Evolutionary conservation across 2,329 filamentous ascomycete species (phyloP), one percentile per base, ranked within the genome.

Genomic region (Lecanicillium sp.): DNA sequence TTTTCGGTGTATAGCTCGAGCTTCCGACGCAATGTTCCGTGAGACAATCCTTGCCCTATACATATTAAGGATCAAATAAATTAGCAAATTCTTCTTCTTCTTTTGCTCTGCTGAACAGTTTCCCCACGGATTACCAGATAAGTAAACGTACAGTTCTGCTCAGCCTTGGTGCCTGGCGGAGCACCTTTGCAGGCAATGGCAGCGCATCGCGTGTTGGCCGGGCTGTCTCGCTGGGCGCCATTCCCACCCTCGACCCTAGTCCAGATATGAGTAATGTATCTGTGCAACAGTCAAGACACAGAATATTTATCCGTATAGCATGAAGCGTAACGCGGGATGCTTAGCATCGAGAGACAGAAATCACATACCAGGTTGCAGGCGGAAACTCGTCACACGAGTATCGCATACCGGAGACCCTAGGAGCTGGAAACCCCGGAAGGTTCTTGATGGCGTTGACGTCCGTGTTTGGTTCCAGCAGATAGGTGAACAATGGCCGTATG

Each of bases 301-400:
- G n/a, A n/a, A n/a, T n/a, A n/a, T n/a, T n/a, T n/a, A n/a, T n/a
- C n/a, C n/a, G n/a, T n/a, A n/a, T n/a, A n/a, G n/a, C n/a, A n/a
- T n/a, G n/a, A n/a, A n/a, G n/a, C n/a, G n/a, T n/a, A n/a, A n/a
- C n/a, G n/a, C n/a, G n/a, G n/a, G n/a, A n/a, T n/a, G n/a, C n/a
- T n/a, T n/a, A n/a, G 9, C n/a, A 28, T 28, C 25, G 9, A 9
- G n/a, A n/a, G 25, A 28, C 9, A 9, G 25, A 9, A 18, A 33
- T 14, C 12, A 29, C 33, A 7, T 28, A 29, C 33, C 47, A 57
- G 5, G 45, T 45, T 4, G 46, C 49, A 1, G 53, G 48, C 4
- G 54, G 54, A 33, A 55, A 57, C 42, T 55, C 54, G 35, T 57
- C 54, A 40, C 53, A 55, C n/a, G 45, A 44, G 41, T 57, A 57